Conservation (phyloP, 805 yeast species). For the Candida boidinii region DNA sequence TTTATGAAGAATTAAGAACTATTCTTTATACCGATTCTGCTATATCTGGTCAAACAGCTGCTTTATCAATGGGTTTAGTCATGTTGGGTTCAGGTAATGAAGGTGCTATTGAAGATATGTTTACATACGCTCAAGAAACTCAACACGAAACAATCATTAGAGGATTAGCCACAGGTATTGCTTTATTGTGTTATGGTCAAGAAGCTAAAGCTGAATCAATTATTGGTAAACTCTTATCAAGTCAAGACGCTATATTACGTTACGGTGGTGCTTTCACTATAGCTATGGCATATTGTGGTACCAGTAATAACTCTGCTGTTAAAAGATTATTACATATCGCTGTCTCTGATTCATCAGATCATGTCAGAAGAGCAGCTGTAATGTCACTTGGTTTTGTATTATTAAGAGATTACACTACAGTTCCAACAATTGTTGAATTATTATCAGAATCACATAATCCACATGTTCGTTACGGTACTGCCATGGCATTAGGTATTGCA, state of each 20-base stretch:
- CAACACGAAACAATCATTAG: constrained; percentile 93
- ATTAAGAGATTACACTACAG: constrained; percentile 83
- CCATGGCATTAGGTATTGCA: constrained; percentile 92
- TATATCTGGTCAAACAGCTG: constrained; percentile 93
- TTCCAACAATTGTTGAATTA: constrained; percentile 90
- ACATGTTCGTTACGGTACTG: constrained; percentile 97
- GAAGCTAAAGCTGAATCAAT: constrained; percentile 71
- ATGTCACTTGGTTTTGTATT: constrained; percentile 85
- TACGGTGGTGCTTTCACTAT: constrained; percentile 94
- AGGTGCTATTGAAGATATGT: constrained; percentile 66
- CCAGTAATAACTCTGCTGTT: constrained; percentile 84
- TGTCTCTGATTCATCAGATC: constrained; percentile 93
- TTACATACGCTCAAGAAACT: constrained; percentile 87
- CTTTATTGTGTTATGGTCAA: constrained; percentile 76
- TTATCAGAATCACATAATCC: constrained; percentile 94
- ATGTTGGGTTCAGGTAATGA: constrained; percentile 87
- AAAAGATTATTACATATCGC: constrained; percentile 84
- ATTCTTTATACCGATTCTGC: constrained; percentile 88
- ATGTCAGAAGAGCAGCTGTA: constrained; percentile 94
- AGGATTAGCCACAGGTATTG: constrained; percentile 86
- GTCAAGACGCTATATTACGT: constrained; percentile 78
- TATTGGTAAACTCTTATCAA: constrained; percentile 57
- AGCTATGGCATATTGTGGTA: constrained; percentile 95
- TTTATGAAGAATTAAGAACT: constrained; percentile 76
- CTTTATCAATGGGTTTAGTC: constrained; percentile 89